These are phyloP conservation scores for Mucor irregularis DNA, from an alignment of 371 early-diverging fungal species.

Conservation along the genomic window DNA sequence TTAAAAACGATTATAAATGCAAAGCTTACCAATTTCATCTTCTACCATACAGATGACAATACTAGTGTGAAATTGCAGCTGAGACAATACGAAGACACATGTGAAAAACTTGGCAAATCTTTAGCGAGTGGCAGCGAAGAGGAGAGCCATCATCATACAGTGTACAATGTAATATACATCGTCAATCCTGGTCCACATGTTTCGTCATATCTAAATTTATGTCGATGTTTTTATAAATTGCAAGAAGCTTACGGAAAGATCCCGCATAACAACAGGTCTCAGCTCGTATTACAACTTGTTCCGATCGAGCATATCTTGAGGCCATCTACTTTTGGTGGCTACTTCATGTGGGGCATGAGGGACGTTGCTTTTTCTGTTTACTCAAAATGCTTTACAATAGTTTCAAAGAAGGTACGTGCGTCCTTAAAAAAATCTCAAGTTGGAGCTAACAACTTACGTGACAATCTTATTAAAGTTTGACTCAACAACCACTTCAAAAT, in stretches of 20 bases:
- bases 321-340: slow-evolving; percentile 44
- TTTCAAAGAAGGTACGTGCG: slow-evolving; percentile 23
- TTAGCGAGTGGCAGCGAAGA: slow-evolving; percentile 14
- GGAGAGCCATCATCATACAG: neutral
- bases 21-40: too few species aligned
- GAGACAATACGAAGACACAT: slow-evolving; percentile 41
- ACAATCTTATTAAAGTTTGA: too few species aligned
- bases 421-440: neutral
- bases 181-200: slow-evolving; percentile 52
- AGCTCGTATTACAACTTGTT: slow-evolving; percentile 50
- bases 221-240: slow-evolving; percentile 50
- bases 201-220: slow-evolving; percentile 47
- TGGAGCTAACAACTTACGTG: too few species aligned
- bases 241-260: slow-evolving; percentile 22
- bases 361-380: slow-evolving; percentile 57
- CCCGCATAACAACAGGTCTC: neutral
- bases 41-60: slow-evolving; percentile 15
- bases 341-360: slow-evolving; percentile 39
- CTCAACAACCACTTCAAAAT: neutral
- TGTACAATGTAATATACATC: slow-evolving; percentile 47
- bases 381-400: slow-evolving; percentile 34
- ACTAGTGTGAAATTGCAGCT: slow-evolving; percentile 32
- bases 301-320: slow-evolving; percentile 56
- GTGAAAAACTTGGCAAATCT: slow-evolving; percentile 35
- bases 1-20: neutral